Evolutionary conservation across 2,329 filamentous ascomycete genomes (phyloP).

Genomic region (Canariomyces notabilis): DNA sequence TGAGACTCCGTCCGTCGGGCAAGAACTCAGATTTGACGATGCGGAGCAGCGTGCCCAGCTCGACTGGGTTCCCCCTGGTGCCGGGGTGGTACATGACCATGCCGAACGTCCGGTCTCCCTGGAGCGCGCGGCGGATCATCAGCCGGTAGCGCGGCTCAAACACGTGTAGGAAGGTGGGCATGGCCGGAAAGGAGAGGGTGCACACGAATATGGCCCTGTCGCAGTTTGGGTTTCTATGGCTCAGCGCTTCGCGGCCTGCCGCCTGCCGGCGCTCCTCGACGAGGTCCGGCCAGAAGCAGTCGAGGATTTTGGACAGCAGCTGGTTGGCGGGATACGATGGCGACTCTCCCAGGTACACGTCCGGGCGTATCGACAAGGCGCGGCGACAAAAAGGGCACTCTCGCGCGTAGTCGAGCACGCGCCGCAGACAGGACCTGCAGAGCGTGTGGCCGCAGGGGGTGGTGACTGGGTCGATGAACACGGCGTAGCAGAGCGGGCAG

Average conservation of each 20-base stretch:
- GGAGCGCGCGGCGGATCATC: conserved; percentile 78
- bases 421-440: conserved; percentile 72
- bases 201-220: conserved; percentile 74
- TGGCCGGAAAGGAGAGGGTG: conserved; percentile 72
- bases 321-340: conserved; percentile 54
- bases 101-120: conserved; percentile 71
- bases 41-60: conserved; percentile 72
- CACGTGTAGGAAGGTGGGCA: conserved; percentile 84
- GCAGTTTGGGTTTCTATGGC: conserved; percentile 46
- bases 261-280: conserved; percentile 53
- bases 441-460: conserved; percentile 87
- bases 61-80: conserved; percentile 60
- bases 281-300: conserved; percentile 64
- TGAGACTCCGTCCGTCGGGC: conserved; percentile 72
- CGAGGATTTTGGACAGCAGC: conserved; percentile 57
- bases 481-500: conserved; percentile 80
- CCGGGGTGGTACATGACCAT: conserved; percentile 67
- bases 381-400: conserved; percentile 79
- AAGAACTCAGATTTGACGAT: conserved; percentile 71
- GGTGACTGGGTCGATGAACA: conserved; percentile 78
- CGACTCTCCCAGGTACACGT: conserved; percentile 36
- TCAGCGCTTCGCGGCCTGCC: conserved; percentile 52
- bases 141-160: conserved; percentile 87
- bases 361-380: conserved; percentile 47
- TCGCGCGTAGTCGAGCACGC: conserved; percentile 70